phyloP scores from a whole-genome alignment of 2,329 filamentous ascomycete genomes.

The Paraconiothyrium sp. region DNA sequence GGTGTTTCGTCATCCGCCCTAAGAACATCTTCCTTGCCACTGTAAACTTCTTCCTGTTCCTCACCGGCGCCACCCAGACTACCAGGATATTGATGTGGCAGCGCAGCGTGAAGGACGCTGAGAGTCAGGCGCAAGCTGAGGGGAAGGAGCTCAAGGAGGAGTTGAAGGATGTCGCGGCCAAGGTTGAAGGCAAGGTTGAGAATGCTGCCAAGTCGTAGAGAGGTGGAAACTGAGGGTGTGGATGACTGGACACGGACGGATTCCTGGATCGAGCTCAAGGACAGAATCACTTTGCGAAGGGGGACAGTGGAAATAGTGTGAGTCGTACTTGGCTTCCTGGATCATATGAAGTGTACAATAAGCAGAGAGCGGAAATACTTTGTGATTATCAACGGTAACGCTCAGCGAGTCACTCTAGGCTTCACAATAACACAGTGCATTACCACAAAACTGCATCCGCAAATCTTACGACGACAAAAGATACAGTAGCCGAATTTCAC shows the following conservation, averaged over 20 bases:
- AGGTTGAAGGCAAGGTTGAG: slow-evolving; percentile 43
- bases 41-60: slow-evolving; percentile 97
- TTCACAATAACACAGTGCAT: neutral
- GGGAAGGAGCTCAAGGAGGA: slow-evolving; percentile 43
- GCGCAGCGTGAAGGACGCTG: slow-evolving; percentile 64
- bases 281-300: neutral
- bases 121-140: slow-evolving; percentile 51
- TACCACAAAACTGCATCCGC: neutral
- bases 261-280: neutral
- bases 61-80: slow-evolving; percentile 85
- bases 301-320: neutral
- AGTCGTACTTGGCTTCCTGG: neutral
- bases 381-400: neutral
- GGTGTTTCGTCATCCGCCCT: slow-evolving; percentile 97
- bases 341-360: slow-evolving; percentile 14
- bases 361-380: neutral
- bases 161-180: slow-evolving; percentile 41
- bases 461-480: neutral
- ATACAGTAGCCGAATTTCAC: neutral
- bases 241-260: neutral
- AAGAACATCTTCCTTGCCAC: slow-evolving; percentile 91
- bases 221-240: neutral
- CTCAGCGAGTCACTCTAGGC: neutral
- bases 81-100: slow-evolving; percentile 77
- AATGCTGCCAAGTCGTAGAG: slow-evolving; percentile 31